Evolutionary conservation across 164 flowering plant genomes (phyloP), one percentile per base, ranked within the genome.

Genomic region (Vitis rotundifolia): DNA sequence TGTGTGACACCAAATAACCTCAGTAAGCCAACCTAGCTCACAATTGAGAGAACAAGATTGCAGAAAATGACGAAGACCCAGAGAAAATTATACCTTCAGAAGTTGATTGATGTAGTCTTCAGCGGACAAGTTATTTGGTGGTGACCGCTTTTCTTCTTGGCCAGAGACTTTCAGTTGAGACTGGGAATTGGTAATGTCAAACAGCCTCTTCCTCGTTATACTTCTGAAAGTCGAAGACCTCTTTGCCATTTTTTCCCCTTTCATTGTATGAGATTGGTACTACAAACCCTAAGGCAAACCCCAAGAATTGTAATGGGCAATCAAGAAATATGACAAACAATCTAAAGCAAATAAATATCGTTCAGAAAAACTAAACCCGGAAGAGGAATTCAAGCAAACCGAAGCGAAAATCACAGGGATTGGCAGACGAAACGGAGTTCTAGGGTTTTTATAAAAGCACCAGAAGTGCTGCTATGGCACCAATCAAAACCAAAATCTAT

Each of bases 171-270:
- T n/a, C n/a, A n/a, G n/a, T n/a, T n/a, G n/a, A n/a, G n/a, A n/a
- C 68, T 74, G 82, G 3, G 69, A 72, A 59, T 91, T 91, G 37
- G 91, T 86, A 64, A 91, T 85, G 52, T 91, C 97, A 15, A 89
- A 81, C 5, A 91, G 82, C 64, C 79, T 81, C 80, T 77, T 88
- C 70, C 86, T 78, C 54, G 68, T 70, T 3, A 71, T 72, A 77
- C 72, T 79, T 12, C 87, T 87, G 26, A 84, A 71, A 6, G n/a
- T n/a, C n/a, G 85, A 82, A 10, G 81, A 57, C 60, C 79, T 83
- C 70, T 76, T 86, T 3, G 75, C 77, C 75, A 79, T 72, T 67
- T 61, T 79, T 66, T 77, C 80, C 19, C 77, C 84, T 66, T 77
- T 79, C 82, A 77, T 79, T n/a, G 22, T 74, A n/a, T 58, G 69